Evolutionary conservation across 768 basidiomycete species (phyloP).

Genomic region (Imleria badia): DNA sequence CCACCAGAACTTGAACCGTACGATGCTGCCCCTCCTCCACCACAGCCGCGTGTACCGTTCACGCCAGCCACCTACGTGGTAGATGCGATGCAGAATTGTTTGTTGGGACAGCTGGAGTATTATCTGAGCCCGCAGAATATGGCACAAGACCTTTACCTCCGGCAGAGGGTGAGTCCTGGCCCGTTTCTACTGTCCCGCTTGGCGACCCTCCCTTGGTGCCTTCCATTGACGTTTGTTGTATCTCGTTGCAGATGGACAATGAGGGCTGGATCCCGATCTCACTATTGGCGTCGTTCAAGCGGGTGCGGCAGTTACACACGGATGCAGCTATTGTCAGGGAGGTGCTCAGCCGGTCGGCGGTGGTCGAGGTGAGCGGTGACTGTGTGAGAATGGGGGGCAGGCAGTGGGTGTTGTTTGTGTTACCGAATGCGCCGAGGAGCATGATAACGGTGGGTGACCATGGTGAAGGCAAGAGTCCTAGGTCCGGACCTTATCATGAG

Average conservation of each 20-base stretch:
- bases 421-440: slow-evolving; percentile 58
- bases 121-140: slow-evolving; percentile 91
- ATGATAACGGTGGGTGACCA: slow-evolving; percentile 15
- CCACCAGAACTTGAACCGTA: slow-evolving; percentile 33
- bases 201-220: neutral
- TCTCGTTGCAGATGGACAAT: slow-evolving; percentile 72
- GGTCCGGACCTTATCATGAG: neutral
- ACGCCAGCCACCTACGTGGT: slow-evolving; percentile 53
- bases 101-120: slow-evolving; percentile 87
- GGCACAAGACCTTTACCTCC: slow-evolving; percentile 81
- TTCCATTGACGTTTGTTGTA: neutral
- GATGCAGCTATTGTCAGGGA: slow-evolving; percentile 64
- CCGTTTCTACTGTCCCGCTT: neutral
- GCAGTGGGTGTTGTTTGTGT: slow-evolving; percentile 59
- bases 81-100: slow-evolving; percentile 63
- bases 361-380: slow-evolving; percentile 69
- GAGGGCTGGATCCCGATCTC: slow-evolving; percentile 84
- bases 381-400: slow-evolving; percentile 65
- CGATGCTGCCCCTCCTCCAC: slow-evolving; percentile 21
- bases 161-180: slow-evolving; percentile 59
- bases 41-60: slow-evolving; percentile 38
- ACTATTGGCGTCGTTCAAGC: slow-evolving; percentile 85
- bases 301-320: slow-evolving; percentile 66
- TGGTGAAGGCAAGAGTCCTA: neutral
- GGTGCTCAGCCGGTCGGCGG: slow-evolving; percentile 60